Evolutionary conservation across 2,329 filamentous ascomycete genomes (phyloP), one percentile per base, ranked within the genome.

Genomic region (Aspergillus carbonarius): DNA sequence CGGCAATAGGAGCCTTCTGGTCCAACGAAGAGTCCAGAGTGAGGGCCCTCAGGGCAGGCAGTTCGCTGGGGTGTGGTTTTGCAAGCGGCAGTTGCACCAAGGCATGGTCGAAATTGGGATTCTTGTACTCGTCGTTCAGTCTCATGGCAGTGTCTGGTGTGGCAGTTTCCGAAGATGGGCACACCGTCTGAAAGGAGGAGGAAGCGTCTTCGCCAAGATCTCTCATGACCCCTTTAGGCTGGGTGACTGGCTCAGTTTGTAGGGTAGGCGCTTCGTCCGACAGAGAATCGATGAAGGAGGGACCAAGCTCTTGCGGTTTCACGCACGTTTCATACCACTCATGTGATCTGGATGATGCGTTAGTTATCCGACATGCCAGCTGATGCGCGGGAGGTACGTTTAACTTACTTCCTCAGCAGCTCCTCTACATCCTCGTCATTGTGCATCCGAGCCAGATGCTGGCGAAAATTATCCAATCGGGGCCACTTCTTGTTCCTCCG

Each of bases 381-480:
- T 17, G 44, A 18, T 2, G n/a, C 6, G 15, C 37, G 27, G 23
- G 5, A 18, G 15, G 20, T 57, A 2, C 30, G 48, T 2, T 3
- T 10, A 32, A 67, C 76, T 68, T 75, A 85, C 84, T 68, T 74
- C 63, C 72, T 73, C 51, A 85, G 75, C 6, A 86, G 70, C 1
- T 76, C 69, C 0, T 78, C 69, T 0, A 74, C 64, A 57, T 81
- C 71, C 40, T 80, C 74, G 4, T 80, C 70, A 1, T 69, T 61
- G 71, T 96, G 92, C 67, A 91, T 85, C 10, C 88, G 84, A 51
- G 78, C 80, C 47, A 96, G 81, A 70, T 97, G 93, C 35, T 88
- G 86, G 60, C 88, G 88, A 72, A 96, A 96, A 69, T 97, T 97
- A 73, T 97, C 93, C 52, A 88, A 80, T 20, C 93, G 85, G 0